Conservation (phyloP, 2,329 filamentous ascomycete species). For the Monosporascus sp. region DNA sequence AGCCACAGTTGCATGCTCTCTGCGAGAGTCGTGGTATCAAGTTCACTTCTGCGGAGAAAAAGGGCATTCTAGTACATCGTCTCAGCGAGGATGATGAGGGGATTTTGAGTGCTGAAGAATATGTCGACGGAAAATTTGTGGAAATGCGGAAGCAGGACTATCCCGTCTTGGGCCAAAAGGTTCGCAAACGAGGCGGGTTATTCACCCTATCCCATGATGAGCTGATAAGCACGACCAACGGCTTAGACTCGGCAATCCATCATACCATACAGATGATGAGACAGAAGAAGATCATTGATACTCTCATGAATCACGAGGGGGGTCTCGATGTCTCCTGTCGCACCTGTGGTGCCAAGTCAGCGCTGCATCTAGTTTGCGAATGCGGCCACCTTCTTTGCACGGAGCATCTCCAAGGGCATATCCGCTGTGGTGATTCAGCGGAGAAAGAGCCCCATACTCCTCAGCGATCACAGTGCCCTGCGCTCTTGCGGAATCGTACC, state of each 20-base stretch:
- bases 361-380: conserved; percentile 15
- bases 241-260: conserved; percentile 8
- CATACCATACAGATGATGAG: conserved; percentile 9
- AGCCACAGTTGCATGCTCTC: not conserved
- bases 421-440: conserved; percentile 12
- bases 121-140: not conserved
- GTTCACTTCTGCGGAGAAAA: not conserved
- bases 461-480: conserved; percentile 4
- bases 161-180: not conserved
- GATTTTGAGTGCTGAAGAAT: not conserved
- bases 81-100: not conserved
- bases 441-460: not conserved
- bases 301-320: not conserved
- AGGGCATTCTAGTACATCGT: not conserved
- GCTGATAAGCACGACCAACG: conserved; percentile 11
- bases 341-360: conserved; percentile 4
- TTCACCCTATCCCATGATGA: conserved; percentile 17
- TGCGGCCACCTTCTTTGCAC: conserved; percentile 26
- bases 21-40: not conserved
- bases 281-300: conserved; percentile 9
- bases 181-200: conserved; percentile 9
- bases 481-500: conserved; percentile 3
- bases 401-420: conserved; percentile 2
- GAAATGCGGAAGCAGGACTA: not conserved
- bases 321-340: conserved; percentile 1